Base-by-base conservation (phyloP, 2,329 filamentous ascomycete genomes). In the Fusarium begoniae region DNA sequence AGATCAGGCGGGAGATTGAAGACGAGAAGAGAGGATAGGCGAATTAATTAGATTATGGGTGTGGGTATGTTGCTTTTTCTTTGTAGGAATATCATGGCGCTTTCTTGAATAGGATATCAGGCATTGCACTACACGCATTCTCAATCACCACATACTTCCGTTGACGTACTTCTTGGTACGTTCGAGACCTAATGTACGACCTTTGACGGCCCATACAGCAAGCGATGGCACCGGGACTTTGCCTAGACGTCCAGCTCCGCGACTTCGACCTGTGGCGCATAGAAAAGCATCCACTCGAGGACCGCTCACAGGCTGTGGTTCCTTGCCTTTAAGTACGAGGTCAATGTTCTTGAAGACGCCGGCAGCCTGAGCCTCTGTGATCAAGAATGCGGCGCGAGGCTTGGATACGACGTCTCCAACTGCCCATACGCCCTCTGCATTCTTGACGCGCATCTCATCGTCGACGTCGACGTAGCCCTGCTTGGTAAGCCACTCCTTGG, bases 1-100 rank as follows among this genome's bases (percentile, higher is more conserved):
- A 94, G 81, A 81, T 98, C 80, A 90, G 90, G 83, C 87, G 90
- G 80, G 91, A 98, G 84, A 93, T 98, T 83, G 95, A 98, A 79
- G 92, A 94, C 28, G 95, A 96, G 88, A 96, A 93, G 86, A 85
- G 85, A 67, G 85, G 87, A 70, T 84, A 85, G 82, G 87, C 45
- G 61, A 40, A 65, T 38, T 51, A 66, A 62, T 61, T 62, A 66
- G 64, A 68, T 41, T 56, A 55, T 32, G 57, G 67, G 67, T 53
- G 50, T 66, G 68, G 66, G 51, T 59, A 69, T 70, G 57, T 32
- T 66, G 66, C 63, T 69, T 73, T 73, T 65, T 68, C 57, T 74
- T 67, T 78, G 69, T 79, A 75, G 74, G 69, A 79, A 77, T 75
- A 76, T 69, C 72, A 72, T 60, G 72, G 76, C 76, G 75, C 73